A percentile compares a stretch with the other conserved stretches of the same genome.
Conservation (phyloP, 805 yeast species). For the Zygosaccharomyces kombuchaensis region DNA sequence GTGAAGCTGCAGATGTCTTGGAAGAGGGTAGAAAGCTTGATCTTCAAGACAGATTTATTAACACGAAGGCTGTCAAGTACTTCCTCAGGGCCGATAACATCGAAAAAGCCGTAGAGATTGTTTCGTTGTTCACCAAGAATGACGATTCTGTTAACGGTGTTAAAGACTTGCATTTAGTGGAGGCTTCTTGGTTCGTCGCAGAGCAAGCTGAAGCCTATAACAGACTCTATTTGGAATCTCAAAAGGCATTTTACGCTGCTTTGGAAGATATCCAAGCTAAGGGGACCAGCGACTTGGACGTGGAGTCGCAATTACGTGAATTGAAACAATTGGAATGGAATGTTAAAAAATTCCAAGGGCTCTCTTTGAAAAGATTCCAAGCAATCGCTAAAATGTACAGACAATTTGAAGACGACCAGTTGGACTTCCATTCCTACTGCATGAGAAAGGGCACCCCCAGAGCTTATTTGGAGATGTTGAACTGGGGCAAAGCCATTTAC, state of each 20-base stretch:
- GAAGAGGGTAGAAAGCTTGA: conserved; percentile 71
- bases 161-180: conserved; percentile 81
- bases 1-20: conserved; percentile 61
- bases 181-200: conserved; percentile 81
- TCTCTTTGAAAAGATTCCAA: conserved; percentile 73
- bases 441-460: conserved; percentile 87
- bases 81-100: conserved; percentile 68
- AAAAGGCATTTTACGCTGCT: conserved; percentile 20
- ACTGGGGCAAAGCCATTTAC: conserved; percentile 78
- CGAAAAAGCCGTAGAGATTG: conserved; percentile 67
- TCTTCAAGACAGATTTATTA: conserved; percentile 86
- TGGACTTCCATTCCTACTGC: conserved; percentile 91
- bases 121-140: conserved; percentile 79
- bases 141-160: conserved; percentile 81
- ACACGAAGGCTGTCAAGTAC: conserved; percentile 83
- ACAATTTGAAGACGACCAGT: conserved; percentile 75
- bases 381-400: conserved; percentile 64
- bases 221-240: conserved; percentile 47
- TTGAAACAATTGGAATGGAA: conserved; percentile 42
- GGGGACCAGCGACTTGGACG: conserved; percentile 24
- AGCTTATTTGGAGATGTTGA: conserved; percentile 68
- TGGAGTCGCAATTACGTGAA: conserved; percentile 25
- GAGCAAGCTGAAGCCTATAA: conserved; percentile 82
- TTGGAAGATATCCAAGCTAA: conserved; percentile 6
- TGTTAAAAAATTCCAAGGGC: conserved; percentile 50